Conservation (phyloP, 2,329 filamentous ascomycete genomes). For the Hymenoscyphus fructigenus region DNA sequence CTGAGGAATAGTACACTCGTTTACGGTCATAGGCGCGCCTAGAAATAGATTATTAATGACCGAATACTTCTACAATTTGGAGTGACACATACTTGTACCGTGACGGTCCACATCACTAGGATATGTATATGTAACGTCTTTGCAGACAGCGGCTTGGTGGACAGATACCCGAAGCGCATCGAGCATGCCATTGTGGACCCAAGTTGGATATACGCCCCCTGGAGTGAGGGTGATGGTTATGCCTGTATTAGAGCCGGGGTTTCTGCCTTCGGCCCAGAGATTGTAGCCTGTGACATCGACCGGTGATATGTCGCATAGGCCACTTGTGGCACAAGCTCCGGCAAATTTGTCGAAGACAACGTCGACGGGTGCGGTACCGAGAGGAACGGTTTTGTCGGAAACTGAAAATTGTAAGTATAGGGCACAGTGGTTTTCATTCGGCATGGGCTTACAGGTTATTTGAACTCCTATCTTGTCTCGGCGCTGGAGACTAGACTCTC, state of each 20-base stretch:
- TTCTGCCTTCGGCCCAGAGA: not conserved
- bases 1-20: not conserved
- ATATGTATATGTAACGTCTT: not conserved
- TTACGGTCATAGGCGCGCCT: not conserved
- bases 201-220: not conserved
- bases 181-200: not conserved
- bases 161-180: not conserved
- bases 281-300: not conserved
- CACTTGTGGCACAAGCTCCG: no score
- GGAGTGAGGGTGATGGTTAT: not conserved
- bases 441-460: not conserved
- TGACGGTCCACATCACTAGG: not conserved
- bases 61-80: not conserved
- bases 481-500: not conserved
- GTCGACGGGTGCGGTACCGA: no score
- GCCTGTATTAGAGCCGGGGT: not conserved
- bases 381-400: no score
- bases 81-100: not conserved
- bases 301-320: not conserved
- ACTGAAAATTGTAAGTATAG: no score
- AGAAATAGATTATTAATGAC: not conserved
- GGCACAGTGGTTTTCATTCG: no score
- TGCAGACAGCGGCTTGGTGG: not conserved
- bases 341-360: no score
- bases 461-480: not conserved